Percentiles rank a stretch among this genome's conserved stretches.
Conservation (phyloP, 2,329 filamentous ascomycete genomes). For the Trichoderma semiorbis region DNA sequence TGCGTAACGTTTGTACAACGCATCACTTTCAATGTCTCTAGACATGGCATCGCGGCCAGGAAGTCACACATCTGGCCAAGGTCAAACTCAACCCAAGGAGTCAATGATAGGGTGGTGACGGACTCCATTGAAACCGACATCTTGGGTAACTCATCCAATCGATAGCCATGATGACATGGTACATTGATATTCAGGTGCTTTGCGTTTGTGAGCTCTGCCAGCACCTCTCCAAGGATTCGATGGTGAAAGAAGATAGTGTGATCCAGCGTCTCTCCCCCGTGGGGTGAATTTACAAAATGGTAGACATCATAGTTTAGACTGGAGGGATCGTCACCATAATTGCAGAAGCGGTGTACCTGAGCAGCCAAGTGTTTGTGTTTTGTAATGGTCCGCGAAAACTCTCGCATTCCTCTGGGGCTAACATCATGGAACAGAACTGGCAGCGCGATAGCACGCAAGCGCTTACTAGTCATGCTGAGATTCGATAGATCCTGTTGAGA, state of each 20-base stretch:
- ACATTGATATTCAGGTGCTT: neutral
- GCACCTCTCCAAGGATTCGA: neutral
- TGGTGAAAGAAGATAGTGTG: neutral
- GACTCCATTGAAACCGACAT: neutral
- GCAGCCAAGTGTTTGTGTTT: neutral
- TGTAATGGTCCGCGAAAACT: neutral
- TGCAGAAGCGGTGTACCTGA: neutral
- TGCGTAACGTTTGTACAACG: neutral
- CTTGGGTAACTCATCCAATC: neutral
- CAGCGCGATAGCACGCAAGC: neutral
- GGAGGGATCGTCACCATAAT: too few species aligned
- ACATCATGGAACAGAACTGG: neutral
- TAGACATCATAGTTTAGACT: too few species aligned
- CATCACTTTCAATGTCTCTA: neutral
- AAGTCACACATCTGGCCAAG: neutral
- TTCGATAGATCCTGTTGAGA: neutral
- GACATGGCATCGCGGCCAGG: neutral
- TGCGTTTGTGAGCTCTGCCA: neutral
- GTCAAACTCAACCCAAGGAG: rapidly evolving
- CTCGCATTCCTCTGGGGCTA: rapidly evolving
- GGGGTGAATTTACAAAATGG: too few species aligned
- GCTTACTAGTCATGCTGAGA: neutral
- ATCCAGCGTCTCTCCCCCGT: too few species aligned
- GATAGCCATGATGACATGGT: neutral
- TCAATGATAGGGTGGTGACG: neutral